A percentile compares a stretch with the other conserved stretches of the same genome.
phyloP scores from a whole-genome alignment of 108 stramenopile species.

The Pseudonitzschia pungens region DNA sequence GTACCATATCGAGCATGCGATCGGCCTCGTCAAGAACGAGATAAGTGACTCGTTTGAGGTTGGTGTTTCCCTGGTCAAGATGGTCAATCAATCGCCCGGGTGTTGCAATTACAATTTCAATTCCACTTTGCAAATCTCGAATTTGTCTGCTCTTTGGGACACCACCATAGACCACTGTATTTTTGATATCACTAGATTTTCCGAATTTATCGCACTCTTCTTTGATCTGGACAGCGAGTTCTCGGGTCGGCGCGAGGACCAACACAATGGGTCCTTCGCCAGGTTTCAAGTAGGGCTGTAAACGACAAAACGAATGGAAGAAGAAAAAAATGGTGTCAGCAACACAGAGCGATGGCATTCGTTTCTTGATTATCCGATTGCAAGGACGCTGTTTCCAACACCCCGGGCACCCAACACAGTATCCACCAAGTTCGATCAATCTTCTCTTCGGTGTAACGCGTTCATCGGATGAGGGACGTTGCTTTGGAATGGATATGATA shows the following conservation, averaged over 20 bases:
- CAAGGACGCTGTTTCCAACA: neutral
- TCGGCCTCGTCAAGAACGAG: conserved; percentile 95
- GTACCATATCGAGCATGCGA: conserved; percentile 95
- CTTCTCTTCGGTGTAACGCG: neutral
- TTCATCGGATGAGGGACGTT: neutral
- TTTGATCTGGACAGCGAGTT: conserved; percentile 99
- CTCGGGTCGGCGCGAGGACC: conserved; percentile 96
- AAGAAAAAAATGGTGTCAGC: neutral
- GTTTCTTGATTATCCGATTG: neutral
- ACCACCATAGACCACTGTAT: conserved; percentile 98
- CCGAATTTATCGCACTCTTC: conserved; percentile 99
- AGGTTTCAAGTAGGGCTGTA: conserved; percentile 95
- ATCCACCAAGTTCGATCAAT: neutral
- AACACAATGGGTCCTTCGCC: conserved; percentile 99
- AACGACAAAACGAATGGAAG: neutral
- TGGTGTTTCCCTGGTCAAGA: conserved; percentile 93
- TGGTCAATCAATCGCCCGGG: conserved; percentile 97
- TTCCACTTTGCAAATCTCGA: conserved; percentile 72
- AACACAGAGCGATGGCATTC: neutral
- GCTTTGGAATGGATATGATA: neutral
- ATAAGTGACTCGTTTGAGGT: conserved; percentile 95
- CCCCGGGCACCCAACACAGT: neutral
- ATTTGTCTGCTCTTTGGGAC: conserved; percentile 90
- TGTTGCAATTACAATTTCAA: conserved; percentile 94
- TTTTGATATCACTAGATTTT: conserved; percentile 90